phyloP scores from a whole-genome alignment of 2,329 filamentous ascomycete genomes.

The Fusarium globosum region DNA sequence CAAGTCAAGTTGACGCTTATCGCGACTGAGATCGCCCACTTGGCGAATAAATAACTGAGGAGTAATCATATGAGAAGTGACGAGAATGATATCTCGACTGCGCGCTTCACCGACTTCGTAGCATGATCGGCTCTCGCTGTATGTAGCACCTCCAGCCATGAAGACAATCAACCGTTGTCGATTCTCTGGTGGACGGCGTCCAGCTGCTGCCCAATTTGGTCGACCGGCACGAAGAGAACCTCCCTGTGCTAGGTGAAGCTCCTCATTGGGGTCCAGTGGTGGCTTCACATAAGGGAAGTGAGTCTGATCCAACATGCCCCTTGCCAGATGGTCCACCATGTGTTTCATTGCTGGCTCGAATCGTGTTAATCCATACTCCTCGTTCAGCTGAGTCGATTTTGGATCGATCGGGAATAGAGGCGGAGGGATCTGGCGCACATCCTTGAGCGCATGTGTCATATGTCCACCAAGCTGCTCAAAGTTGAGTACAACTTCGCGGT shows the following conservation, averaged over 20 bases:
- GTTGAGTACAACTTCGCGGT: constrained; percentile 79
- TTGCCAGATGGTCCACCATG: constrained; percentile 81
- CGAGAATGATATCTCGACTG: constrained; percentile 85
- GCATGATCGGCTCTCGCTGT: constrained; percentile 87
- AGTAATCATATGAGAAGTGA: constrained; percentile 92
- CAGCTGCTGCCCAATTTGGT: constrained; percentile 92
- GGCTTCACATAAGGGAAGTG: constrained; percentile 80
- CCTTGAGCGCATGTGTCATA: constrained; percentile 77
- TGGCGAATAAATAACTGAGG: constrained; percentile 86
- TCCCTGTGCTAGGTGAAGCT: constrained; percentile 66
- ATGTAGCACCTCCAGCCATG: constrained; percentile 94
- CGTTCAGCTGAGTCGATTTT: constrained; percentile 65
- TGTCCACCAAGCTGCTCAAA: constrained; percentile 84
- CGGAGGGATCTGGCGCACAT: constrained; percentile 71
- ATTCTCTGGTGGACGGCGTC: constrained; percentile 78
- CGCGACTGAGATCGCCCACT: constrained; percentile 79
- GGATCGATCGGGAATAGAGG: constrained; percentile 79
- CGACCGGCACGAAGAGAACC: constrained; percentile 90
- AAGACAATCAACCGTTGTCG: constrained; percentile 93
- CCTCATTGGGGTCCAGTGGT: constrained; percentile 71
- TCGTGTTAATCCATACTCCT: constrained; percentile 87
- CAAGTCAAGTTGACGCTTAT: constrained; percentile 80
- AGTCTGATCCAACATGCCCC: constrained; percentile 72
- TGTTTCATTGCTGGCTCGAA: constrained; percentile 85
- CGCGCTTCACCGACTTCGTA: constrained; percentile 83